Conservation (phyloP, 345 rosid genomes). For the Rhodamnia rubescens region DNA sequence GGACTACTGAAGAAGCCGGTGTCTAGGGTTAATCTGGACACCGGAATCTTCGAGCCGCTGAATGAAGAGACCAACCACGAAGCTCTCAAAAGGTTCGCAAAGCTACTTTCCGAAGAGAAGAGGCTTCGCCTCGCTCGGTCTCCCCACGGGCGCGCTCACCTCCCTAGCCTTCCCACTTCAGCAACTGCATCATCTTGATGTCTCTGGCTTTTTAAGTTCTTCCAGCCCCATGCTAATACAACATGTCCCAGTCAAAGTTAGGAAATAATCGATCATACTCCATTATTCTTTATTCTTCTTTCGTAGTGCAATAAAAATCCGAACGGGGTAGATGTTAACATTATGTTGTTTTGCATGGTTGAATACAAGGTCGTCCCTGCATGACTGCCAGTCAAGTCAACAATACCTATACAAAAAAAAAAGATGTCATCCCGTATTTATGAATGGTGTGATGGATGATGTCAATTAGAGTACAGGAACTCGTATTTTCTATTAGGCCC, state of each 20-base stretch:
- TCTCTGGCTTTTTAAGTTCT: not conserved
- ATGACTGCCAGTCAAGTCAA: not conserved
- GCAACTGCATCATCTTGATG: not conserved
- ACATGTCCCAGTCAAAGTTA: not conserved
- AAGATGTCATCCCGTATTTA: not conserved
- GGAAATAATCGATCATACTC: not conserved
- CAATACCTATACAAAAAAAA: not conserved
- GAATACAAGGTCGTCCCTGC: not conserved
- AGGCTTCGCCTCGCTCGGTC: not conserved
- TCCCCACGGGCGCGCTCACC: not conserved
- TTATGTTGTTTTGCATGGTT: not conserved
- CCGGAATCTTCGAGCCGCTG: not conserved
- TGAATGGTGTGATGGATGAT: not conserved
- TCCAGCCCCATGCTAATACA: not conserved
- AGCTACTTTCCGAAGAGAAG: conserved; percentile 1
- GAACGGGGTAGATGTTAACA: not conserved
- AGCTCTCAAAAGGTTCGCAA: conserved; percentile 3
- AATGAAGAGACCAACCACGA: not conserved
- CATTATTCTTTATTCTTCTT: not conserved
- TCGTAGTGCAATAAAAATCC: not conserved
- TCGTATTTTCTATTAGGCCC: not conserved
- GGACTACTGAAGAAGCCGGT: conserved; percentile 1
- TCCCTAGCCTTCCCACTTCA: not conserved
- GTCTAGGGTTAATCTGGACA: conserved; percentile 1
- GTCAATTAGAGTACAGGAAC: not conserved